phyloP scores from a whole-genome alignment of 2,329 filamentous ascomycete species.

The Diaporthe caulivora region DNA sequence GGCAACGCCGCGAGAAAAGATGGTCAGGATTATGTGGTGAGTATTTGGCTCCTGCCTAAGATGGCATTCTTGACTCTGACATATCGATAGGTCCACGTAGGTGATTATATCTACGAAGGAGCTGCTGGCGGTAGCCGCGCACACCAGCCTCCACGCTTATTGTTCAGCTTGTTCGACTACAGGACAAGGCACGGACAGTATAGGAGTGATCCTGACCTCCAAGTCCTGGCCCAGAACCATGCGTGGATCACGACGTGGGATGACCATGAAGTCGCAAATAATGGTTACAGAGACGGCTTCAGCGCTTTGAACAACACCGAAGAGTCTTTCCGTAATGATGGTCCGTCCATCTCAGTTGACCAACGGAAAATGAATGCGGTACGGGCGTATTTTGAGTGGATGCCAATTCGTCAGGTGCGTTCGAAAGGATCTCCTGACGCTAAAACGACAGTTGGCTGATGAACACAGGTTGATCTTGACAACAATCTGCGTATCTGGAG shows the following conservation, averaged over 20 bases:
- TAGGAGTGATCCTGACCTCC: slow-evolving; percentile 69
- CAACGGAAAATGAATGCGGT: slow-evolving; percentile 81
- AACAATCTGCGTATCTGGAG: slow-evolving; percentile 78
- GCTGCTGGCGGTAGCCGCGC: slow-evolving; percentile 61
- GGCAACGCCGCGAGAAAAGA: slow-evolving; percentile 71
- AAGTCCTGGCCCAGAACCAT: slow-evolving; percentile 65
- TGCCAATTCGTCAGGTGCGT: slow-evolving; percentile 61
- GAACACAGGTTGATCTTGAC: slow-evolving; percentile 68
- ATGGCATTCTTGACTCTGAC: background rate
- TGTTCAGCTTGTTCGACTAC: slow-evolving; percentile 68
- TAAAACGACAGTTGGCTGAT: background rate
- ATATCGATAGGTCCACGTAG: slow-evolving; percentile 59
- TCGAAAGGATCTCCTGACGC: background rate
- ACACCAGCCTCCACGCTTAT: slow-evolving; percentile 64
- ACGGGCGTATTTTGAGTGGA: slow-evolving; percentile 77
- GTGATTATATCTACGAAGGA: slow-evolving; percentile 76
- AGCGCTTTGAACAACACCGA: slow-evolving; percentile 75
- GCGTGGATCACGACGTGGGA: slow-evolving; percentile 76
- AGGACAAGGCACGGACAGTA: slow-evolving; percentile 70
- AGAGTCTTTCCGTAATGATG: slow-evolving; percentile 70
- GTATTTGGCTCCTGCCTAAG: background rate
- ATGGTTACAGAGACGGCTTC: slow-evolving; percentile 73
- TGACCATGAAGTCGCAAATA: slow-evolving; percentile 73
- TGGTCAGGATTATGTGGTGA: slow-evolving; percentile 68
- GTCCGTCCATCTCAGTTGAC: slow-evolving; percentile 70